Percentiles rank a stretch among this genome's conserved stretches.
Conservation (phyloP, 208 protist species). For the Histomonas meleagridis region DNA sequence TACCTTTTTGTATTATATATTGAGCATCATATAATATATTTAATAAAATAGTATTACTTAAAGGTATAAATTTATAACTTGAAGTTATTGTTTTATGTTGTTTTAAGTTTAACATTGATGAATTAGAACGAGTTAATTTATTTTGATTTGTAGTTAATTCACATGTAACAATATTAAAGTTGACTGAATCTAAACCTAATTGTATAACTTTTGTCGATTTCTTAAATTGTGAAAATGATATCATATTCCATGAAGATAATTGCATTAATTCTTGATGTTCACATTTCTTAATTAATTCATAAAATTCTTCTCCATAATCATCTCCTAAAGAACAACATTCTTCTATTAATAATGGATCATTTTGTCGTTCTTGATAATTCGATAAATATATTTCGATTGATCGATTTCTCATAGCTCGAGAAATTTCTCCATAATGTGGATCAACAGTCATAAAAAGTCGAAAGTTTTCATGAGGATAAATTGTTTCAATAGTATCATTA, state of each 20-base stretch:
- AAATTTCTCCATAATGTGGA: conserved; percentile 88
- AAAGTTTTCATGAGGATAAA: conserved; percentile 87
- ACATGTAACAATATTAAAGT: conserved; percentile 20
- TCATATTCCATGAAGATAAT: conserved; percentile 6
- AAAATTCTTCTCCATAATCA: neutral
- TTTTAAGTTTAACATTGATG: neutral
- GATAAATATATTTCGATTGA: conserved; percentile 8
- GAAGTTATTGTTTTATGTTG: neutral
- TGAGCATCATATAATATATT: neutral
- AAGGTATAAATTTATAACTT: neutral
- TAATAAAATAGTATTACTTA: neutral
- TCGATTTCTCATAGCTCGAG: conserved; percentile 75
- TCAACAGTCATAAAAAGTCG: conserved; percentile 95
- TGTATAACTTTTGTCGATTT: neutral
- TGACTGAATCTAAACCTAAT: neutral
- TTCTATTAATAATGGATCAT: neutral
- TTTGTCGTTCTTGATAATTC: neutral
- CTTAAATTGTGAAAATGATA: neutral
- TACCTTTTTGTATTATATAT: neutral
- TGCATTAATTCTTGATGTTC: neutral
- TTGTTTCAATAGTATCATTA: conserved; percentile 43
- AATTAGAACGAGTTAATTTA: neutral
- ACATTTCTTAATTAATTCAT: neutral
- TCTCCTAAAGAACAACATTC: neutral
- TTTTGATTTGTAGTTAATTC: neutral